These are phyloP conservation scores for Ophiognomonia clavigignenti-juglandacearum DNA, from an alignment of 2,329 filamentous ascomycete genomes.

Conservation along the genomic window DNA sequence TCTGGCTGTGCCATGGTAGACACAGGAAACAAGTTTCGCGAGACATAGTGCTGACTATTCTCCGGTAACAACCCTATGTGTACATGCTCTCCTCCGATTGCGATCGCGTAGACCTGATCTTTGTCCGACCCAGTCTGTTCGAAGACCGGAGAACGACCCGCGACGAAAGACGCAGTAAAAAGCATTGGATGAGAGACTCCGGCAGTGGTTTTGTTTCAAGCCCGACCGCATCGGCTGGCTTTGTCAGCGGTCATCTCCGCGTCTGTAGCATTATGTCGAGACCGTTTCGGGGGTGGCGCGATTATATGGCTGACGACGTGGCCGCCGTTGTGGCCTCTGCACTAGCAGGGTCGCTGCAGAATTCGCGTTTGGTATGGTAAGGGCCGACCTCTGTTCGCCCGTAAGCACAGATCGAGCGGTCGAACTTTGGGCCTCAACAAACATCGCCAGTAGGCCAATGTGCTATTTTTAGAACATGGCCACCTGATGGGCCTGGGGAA, in stretches of 20 bases:
- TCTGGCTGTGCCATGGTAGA: background rate
- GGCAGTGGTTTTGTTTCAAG: constrained; percentile 4
- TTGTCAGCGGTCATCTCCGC: background rate
- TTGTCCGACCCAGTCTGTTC: background rate
- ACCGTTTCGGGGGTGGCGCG: constrained; percentile 9
- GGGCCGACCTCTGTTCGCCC: constrained; percentile 6
- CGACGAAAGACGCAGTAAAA: background rate
- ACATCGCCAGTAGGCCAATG: background rate
- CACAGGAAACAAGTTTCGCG: background rate
- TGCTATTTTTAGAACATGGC: constrained; percentile 9
- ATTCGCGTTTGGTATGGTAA: background rate
- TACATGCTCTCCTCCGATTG: background rate
- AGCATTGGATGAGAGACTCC: constrained; percentile 8
- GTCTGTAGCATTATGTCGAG: background rate
- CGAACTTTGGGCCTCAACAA: constrained; percentile 3
- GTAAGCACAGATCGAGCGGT: background rate
- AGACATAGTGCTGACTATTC: constrained; percentile 3
- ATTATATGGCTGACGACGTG: constrained; percentile 2
- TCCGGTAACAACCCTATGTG: background rate
- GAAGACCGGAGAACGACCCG: no score
- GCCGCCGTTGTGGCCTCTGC: background rate
- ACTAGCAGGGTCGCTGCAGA: background rate
- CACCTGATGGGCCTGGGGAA: background rate
- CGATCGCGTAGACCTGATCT: no score
- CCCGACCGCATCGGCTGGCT: constrained; percentile 11